These are phyloP conservation scores for Clonostachys byssicola DNA, from an alignment of 2,329 filamentous ascomycete species.

Conservation along the genomic window DNA sequence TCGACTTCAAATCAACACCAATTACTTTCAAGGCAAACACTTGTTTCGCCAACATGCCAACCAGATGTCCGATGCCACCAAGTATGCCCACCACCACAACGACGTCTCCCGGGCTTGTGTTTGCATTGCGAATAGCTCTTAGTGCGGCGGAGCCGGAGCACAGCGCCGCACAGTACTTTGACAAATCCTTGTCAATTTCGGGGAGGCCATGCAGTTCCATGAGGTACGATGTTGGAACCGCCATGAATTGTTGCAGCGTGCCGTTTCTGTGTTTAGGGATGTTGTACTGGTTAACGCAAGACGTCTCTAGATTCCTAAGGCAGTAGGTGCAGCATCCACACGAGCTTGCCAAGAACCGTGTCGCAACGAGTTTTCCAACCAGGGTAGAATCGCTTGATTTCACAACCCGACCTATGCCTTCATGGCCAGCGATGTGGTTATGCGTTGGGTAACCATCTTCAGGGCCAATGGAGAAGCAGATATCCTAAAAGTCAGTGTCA, in stretches of 20 bases:
- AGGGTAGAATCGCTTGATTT: background rate
- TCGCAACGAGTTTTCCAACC: background rate
- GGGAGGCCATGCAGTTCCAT: background rate
- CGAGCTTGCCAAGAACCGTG: background rate
- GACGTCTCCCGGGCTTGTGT: background rate
- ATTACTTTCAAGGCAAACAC: background rate
- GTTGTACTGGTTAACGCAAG: background rate
- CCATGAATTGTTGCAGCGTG: slow-evolving; percentile 1
- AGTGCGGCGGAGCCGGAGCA: background rate
- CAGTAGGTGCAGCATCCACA: background rate
- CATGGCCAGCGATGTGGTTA: slow-evolving; percentile 2
- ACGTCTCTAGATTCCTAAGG: background rate
- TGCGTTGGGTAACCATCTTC: background rate
- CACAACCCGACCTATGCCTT: slow-evolving; percentile 1
- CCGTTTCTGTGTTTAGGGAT: background rate
- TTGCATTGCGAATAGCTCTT: background rate
- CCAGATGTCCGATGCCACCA: background rate
- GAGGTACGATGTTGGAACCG: background rate
- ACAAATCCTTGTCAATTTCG: background rate
- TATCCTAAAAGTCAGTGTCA: background rate
- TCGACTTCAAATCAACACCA: background rate
- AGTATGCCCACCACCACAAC: background rate
- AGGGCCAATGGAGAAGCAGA: background rate
- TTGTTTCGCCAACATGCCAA: background rate
- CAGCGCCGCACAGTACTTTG: background rate